Conservation (phyloP, 768 basidiomycete genomes). For the Holtermanniella nyarrowii region DNA sequence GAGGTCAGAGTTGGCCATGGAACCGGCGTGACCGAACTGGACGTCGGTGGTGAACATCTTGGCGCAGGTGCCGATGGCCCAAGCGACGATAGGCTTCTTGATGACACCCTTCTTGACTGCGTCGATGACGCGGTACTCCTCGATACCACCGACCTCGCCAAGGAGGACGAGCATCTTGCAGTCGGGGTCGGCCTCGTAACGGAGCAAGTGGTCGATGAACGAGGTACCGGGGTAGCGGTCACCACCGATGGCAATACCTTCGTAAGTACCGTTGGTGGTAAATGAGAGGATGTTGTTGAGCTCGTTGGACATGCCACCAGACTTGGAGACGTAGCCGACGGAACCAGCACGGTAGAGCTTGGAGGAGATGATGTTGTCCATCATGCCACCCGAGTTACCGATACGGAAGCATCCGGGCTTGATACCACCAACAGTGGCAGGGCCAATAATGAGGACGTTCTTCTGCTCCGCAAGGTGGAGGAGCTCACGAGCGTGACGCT, state of each 20-base stretch:
- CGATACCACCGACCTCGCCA: slow-evolving; percentile 96
- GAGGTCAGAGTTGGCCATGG: slow-evolving; percentile 91
- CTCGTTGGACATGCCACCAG: slow-evolving; percentile 99
- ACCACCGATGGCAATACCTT: slow-evolving; percentile 99
- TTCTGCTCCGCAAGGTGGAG: slow-evolving; percentile 76
- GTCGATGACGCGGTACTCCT: slow-evolving; percentile 97
- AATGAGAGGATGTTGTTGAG: slow-evolving; percentile 98
- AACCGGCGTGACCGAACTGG: slow-evolving; percentile 97
- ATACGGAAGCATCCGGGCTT: slow-evolving; percentile 99
- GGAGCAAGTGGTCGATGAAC: slow-evolving; percentile 96
- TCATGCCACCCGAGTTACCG: slow-evolving; percentile 99
- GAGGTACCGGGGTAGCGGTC: slow-evolving; percentile 97
- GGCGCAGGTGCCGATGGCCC: slow-evolving; percentile 99
- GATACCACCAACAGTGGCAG: slow-evolving; percentile 97
- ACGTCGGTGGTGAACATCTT: slow-evolving; percentile 99
- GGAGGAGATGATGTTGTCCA: slow-evolving; percentile 98
- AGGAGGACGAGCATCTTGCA: slow-evolving; percentile 99
- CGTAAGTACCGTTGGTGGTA: slow-evolving; percentile 93
- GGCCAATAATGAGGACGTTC: slow-evolving; percentile 84
- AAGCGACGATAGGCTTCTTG: slow-evolving; percentile 97
- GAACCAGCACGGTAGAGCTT: slow-evolving; percentile 97
- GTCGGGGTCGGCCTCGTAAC: slow-evolving; percentile 91
- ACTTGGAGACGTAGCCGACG: slow-evolving; percentile 98
- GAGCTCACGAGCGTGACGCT: slow-evolving; percentile 92
- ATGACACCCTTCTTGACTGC: slow-evolving; percentile 87